A percentile compares a stretch with the other conserved stretches of the same genome.
Evolutionary conservation across 73 alveolate genomes (phyloP).

Genomic region (Paramecium sexaurelia): DNA sequence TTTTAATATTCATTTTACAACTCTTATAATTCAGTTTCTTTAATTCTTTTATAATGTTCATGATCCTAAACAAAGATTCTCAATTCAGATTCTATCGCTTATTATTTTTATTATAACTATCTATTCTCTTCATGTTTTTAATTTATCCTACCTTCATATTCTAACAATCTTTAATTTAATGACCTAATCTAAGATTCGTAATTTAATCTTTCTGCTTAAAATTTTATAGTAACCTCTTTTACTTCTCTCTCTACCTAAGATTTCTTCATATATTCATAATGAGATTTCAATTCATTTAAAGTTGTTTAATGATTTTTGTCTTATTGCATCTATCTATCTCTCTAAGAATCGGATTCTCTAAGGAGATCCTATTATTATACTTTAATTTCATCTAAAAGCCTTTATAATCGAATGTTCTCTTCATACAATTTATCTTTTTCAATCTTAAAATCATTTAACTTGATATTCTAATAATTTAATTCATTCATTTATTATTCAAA

Average conservation of each 20-base stretch:
- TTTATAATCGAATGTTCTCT: background rate
- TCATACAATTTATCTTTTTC: constrained; percentile 13
- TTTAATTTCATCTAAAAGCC: background rate
- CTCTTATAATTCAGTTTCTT: background rate
- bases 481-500: background rate
- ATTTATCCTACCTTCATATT: background rate
- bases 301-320: constrained; percentile 9
- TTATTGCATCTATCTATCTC: background rate
- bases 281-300: constrained; percentile 1
- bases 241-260: constrained; percentile 36
- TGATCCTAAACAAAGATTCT: constrained; percentile 4
- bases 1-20: background rate
- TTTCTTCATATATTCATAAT: constrained; percentile 43
- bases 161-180: background rate
- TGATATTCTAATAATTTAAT: background rate
- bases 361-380: background rate
- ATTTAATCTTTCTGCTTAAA: constrained; percentile 32
- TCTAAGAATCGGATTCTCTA: background rate
- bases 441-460: background rate
- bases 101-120: background rate
- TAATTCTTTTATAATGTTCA: constrained; percentile 17
- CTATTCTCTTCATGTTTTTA: background rate
- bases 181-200: background rate
- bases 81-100: background rate
- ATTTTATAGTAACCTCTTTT: background rate